Evolutionary conservation across 2,329 filamentous ascomycete genomes (phyloP).

Genomic region (Fusarium keratoplasticum): DNA sequence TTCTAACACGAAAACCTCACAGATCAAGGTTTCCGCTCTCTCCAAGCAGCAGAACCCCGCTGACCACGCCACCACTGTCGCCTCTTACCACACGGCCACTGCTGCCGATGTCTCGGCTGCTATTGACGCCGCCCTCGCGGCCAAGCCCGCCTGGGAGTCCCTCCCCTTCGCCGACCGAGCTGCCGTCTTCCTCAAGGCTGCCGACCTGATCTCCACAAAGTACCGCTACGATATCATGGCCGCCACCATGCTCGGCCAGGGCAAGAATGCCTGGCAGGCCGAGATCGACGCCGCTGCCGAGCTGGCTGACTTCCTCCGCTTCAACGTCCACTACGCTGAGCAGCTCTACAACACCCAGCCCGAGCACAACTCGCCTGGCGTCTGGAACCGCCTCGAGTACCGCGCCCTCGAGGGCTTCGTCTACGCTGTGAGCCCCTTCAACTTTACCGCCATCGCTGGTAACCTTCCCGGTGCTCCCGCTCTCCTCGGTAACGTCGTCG

Average conservation of each 20-base stretch:
- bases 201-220: conserved; percentile 89
- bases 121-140: conserved; percentile 86
- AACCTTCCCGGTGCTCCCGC: conserved; percentile 88
- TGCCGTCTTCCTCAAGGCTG: conserved; percentile 94
- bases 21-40: conserved; percentile 75
- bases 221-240: conserved; percentile 98
- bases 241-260: conserved; percentile 93
- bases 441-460: conserved; percentile 94
- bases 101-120: conserved; percentile 80
- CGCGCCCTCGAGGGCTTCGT: conserved; percentile 94
- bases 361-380: conserved; percentile 80
- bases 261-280: conserved; percentile 99
- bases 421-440: conserved; percentile 94
- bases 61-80: conserved; percentile 80
- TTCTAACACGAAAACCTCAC: conserved; percentile 22
- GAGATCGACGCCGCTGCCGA: conserved; percentile 97
- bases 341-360: conserved; percentile 92
- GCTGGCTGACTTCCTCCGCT: conserved; percentile 90
- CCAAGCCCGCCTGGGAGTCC: conserved; percentile 86
- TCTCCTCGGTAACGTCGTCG: conserved; percentile 90
- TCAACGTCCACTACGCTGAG: conserved; percentile 94
- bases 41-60: conserved; percentile 85
- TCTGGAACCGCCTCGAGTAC: conserved; percentile 94
- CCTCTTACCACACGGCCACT: conserved; percentile 86
- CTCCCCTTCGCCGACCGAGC: conserved; percentile 92